Evolutionary conservation across 2,329 filamentous ascomycete genomes (phyloP).

Genomic region (Leptographium galeiforme): DNA sequence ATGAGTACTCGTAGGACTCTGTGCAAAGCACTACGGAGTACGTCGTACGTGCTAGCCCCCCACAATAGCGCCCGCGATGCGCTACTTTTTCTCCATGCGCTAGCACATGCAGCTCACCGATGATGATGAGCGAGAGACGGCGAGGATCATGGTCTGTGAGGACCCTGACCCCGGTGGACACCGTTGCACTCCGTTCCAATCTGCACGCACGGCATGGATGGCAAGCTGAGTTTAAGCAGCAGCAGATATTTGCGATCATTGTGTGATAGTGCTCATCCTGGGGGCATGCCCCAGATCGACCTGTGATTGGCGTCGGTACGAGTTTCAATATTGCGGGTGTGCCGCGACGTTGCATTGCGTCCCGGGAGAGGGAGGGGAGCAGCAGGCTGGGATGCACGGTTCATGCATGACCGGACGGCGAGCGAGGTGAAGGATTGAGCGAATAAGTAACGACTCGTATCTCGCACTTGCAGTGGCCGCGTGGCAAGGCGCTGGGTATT

Average conservation of each 20-base stretch:
- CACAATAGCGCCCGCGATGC: neutral
- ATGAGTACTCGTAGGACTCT: neutral
- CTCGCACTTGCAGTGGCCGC: neutral
- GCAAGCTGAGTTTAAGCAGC: neutral
- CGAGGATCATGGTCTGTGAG: neutral
- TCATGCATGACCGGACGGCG: neutral
- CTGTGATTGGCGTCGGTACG: neutral
- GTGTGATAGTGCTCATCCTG: no score
- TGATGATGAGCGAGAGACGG: neutral
- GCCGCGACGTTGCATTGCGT: neutral
- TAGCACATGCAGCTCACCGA: slow-evolving; percentile 3
- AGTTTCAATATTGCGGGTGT: neutral
- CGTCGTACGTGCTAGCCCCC: neutral
- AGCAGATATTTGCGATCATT: no score
- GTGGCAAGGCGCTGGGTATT: no score
- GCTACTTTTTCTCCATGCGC: neutral
- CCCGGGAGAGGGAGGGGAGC: neutral
- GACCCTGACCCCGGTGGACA: neutral
- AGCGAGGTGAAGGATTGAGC: neutral
- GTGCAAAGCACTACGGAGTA: no score
- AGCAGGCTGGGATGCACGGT: neutral
- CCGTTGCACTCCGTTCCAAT: neutral
- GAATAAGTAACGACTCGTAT: neutral
- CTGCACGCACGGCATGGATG: neutral
- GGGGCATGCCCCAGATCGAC: neutral